Conservation (phyloP, 495 filamentous ascomycete genomes). For the Hyaloscypha finlandica region DNA sequence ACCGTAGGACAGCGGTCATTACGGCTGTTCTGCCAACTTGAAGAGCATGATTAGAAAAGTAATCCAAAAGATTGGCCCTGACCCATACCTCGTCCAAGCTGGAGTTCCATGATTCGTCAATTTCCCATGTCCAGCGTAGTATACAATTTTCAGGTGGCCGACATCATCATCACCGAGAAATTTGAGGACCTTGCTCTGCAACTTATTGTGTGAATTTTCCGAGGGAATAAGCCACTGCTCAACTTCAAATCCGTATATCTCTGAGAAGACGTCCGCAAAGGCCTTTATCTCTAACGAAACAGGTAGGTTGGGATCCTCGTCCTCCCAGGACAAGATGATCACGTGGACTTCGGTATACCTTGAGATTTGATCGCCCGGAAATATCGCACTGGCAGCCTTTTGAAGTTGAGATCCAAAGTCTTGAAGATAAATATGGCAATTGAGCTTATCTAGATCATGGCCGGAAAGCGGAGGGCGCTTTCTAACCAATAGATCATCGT, state of each 20-base stretch:
- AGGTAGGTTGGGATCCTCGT: slow-evolving; percentile 5
- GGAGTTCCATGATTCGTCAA: background rate
- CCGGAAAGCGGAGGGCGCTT: background rate
- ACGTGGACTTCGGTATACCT: background rate
- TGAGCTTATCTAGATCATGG: slow-evolving; percentile 1
- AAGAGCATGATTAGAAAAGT: background rate
- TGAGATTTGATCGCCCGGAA: background rate
- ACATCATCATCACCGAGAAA: background rate
- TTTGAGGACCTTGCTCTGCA: background rate
- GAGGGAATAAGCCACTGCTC: slow-evolving; percentile 1
- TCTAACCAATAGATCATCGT: too few relatives aligned
- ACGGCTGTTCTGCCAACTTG: background rate
- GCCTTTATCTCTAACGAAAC: background rate
- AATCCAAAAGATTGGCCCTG: background rate
- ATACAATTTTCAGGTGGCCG: slow-evolving; percentile 2
- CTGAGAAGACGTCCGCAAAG: background rate
- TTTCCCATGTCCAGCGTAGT: slow-evolving; percentile 7
- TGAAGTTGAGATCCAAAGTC: background rate
- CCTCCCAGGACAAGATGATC: slow-evolving; percentile 1
- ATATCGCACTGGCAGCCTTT: background rate
- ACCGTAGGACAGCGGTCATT: slow-evolving; percentile 4
- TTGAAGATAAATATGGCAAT: background rate
- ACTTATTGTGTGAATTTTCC: background rate
- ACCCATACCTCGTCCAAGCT: background rate
- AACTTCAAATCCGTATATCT: background rate